Percentiles rank a stretch among this genome's conserved stretches.
These are phyloP conservation scores for Phytophthora pseudosyringae DNA, from an alignment of 352 stramenopile genomes.

Conservation along the genomic window DNA sequence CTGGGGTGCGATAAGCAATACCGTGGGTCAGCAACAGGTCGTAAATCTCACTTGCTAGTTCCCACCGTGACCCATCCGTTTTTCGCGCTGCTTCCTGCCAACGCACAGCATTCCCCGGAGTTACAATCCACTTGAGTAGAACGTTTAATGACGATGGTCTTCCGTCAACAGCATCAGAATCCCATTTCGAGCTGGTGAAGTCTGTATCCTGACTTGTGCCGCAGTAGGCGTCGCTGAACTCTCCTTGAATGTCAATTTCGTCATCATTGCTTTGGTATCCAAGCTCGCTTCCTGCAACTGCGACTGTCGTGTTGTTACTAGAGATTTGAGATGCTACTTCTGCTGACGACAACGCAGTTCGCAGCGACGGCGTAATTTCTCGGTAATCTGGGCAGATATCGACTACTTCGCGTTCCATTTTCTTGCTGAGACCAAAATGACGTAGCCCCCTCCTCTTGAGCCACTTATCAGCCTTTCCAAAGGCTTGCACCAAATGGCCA, in stretches of 20 bases:
- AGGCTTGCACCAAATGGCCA: not conserved
- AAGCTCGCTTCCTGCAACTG: not conserved
- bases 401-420: slow-evolving; percentile 1
- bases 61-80: not conserved
- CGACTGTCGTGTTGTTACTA: not conserved
- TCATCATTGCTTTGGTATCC: slow-evolving; percentile 6
- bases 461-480: slow-evolving; percentile 11
- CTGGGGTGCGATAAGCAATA: slow-evolving; percentile 10
- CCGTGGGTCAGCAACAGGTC: slow-evolving; percentile 11
- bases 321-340: not conserved
- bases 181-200: slow-evolving; percentile 9
- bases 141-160: slow-evolving; percentile 14
- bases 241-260: not conserved
- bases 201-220: not conserved
- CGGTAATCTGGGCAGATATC: slow-evolving; percentile 13
- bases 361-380: slow-evolving; percentile 3
- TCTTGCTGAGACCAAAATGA: not conserved
- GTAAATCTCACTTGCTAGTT: slow-evolving; percentile 15
- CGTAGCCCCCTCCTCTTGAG: slow-evolving; percentile 1
- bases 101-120: slow-evolving; percentile 16
- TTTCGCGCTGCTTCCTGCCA: slow-evolving; percentile 17
- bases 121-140: slow-evolving; percentile 17
- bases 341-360: not conserved
- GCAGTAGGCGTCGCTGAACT: no score
- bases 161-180: slow-evolving; percentile 15